A percentile compares a stretch with the other conserved stretches of the same genome.
phyloP scores from a whole-genome alignment of 2,329 filamentous ascomycete species.

The Trichophyton verrucosum region DNA sequence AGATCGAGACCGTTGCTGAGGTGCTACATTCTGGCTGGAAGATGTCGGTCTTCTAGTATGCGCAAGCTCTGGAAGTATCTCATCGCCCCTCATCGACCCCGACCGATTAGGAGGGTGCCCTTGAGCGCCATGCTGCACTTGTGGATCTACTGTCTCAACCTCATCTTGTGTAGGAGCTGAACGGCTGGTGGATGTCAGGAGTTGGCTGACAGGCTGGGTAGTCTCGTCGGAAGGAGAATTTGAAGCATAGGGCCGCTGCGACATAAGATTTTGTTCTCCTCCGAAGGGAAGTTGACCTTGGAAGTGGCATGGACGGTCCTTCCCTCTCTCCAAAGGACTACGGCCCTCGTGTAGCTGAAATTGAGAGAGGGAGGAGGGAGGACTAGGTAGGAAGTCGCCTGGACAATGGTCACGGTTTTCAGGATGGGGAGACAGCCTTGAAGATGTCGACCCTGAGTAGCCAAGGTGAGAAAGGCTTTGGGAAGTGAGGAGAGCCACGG shows the following conservation, averaged over 20 bases:
- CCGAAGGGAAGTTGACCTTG: conserved; percentile 17
- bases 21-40: conserved; percentile 13
- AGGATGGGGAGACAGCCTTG: conserved; percentile 22
- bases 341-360: conserved; percentile 22
- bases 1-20: conserved; percentile 18
- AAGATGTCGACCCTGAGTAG: conserved; percentile 17
- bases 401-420: conserved; percentile 19
- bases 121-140: not conserved
- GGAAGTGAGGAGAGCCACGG: conserved; percentile 31
- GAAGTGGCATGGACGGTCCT: conserved; percentile 28
- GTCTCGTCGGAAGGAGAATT: conserved; percentile 7
- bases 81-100: not conserved
- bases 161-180: not conserved
- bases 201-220: not conserved
- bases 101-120: not conserved
- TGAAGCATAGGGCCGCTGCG: conserved; percentile 24
- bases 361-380: conserved; percentile 28
- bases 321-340: conserved; percentile 28
- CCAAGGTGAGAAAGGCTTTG: conserved; percentile 21
- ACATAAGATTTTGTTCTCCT: conserved; percentile 29
- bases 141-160: not conserved
- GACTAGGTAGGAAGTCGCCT: conserved; percentile 18
- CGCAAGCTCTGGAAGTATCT: not conserved
- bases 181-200: not conserved
- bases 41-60: not conserved